Conservation (phyloP, 2,329 filamentous ascomycete species). For the Phialophora macrospora region DNA sequence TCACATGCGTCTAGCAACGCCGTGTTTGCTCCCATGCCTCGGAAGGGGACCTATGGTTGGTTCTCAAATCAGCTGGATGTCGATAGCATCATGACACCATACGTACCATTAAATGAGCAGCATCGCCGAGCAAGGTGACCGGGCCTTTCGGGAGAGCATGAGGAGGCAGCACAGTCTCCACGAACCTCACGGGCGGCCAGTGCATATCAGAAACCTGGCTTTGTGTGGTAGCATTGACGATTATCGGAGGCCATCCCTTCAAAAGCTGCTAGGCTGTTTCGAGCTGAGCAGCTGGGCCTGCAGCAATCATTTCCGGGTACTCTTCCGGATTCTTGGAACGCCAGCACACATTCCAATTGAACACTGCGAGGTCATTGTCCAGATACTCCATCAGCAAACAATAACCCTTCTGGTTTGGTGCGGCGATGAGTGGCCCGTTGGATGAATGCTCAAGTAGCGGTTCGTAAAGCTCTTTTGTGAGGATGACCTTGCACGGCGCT, state of each 20-base stretch:
- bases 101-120: constrained; percentile 19
- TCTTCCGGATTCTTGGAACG: not conserved
- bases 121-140: constrained; percentile 16
- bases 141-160: constrained; percentile 3
- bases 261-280: not conserved
- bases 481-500: constrained; percentile 2
- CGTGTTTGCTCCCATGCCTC: constrained; percentile 17
- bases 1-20: constrained; percentile 13
- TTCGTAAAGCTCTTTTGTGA: constrained; percentile 1
- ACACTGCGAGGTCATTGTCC: constrained; percentile 2
- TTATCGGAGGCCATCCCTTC: not conserved
- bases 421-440: constrained; percentile 8
- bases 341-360: constrained; percentile 14
- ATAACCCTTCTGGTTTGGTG: constrained; percentile 7
- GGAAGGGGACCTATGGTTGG: constrained; percentile 8
- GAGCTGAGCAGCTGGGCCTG: constrained; percentile 9
- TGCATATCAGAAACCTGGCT: constrained; percentile 1
- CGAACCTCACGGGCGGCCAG: constrained; percentile 9
- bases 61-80: too few species aligned
- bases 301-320: constrained; percentile 1
- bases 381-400: constrained; percentile 11
- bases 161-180: constrained; percentile 8
- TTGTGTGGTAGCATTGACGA: not conserved
- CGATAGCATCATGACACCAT: too few species aligned
- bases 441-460: constrained; percentile 15